Evolutionary conservation across 1,284 basidiomycete species (phyloP).

Genomic region (Ganoderma meredithae): DNA sequence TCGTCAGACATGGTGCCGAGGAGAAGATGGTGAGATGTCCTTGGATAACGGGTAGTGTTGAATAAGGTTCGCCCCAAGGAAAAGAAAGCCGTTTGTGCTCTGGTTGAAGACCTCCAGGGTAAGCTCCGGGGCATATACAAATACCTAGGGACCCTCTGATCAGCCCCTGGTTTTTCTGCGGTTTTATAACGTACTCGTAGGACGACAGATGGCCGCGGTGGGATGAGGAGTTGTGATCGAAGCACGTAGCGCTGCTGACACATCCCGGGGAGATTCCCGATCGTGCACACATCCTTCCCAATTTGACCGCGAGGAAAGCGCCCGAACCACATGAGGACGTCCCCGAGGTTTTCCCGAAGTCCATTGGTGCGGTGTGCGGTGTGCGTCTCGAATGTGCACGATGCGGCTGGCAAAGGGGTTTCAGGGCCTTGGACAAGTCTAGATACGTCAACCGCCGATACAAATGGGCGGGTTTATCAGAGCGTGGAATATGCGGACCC

Average conservation of each 20-base stretch:
- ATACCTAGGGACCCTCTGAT: not conserved
- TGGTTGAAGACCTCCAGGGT: not conserved
- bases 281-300: conserved; percentile 6
- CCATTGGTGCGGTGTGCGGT: too few species aligned
- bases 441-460: not conserved
- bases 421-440: too few species aligned
- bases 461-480: not conserved
- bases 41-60: not conserved
- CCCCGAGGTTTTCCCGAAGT: not conserved
- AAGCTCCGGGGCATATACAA: not conserved
- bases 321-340: not conserved
- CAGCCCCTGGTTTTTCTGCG: not conserved
- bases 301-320: not conserved
- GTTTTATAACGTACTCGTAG: not conserved
- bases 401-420: too few species aligned
- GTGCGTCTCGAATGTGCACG: too few species aligned
- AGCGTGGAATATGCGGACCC: not conserved
- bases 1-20: conserved; percentile 16
- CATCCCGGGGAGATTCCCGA: not conserved
- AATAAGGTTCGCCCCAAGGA: not conserved
- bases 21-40: not conserved
- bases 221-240: not conserved
- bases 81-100: not conserved
- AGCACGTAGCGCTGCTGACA: not conserved
- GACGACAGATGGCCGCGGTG: not conserved